Percentiles rank a stretch among this genome's conserved stretches.
phyloP scores from a whole-genome alignment of 169 alveolate species.

The Cryptosporidium viatorum region DNA sequence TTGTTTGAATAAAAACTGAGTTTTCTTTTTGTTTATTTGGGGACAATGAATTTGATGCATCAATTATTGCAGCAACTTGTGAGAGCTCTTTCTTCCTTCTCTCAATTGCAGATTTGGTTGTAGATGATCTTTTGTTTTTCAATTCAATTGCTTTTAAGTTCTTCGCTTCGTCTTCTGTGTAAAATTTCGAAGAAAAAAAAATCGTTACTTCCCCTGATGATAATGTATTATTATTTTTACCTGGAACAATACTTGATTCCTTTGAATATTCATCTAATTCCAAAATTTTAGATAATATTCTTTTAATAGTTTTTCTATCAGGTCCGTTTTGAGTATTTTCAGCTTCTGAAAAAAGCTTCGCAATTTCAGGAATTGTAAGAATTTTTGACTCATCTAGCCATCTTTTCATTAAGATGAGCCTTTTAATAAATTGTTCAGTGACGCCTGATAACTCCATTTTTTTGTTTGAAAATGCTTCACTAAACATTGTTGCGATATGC shows the following conservation, averaged over 20 bases:
- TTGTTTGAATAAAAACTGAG: background rate
- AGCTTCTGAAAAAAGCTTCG: slow-evolving; percentile 42
- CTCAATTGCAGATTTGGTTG: slow-evolving; percentile 66
- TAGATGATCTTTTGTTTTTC: slow-evolving; percentile 50
- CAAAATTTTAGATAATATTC: slow-evolving; percentile 23
- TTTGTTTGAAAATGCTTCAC: slow-evolving; percentile 15
- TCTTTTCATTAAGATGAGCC: slow-evolving; percentile 23
- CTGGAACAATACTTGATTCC: slow-evolving; percentile 23
- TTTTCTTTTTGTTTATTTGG: slow-evolving; percentile 12
- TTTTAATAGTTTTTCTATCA: slow-evolving; percentile 66
- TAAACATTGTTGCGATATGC: background rate
- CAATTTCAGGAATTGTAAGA: slow-evolving; percentile 64
- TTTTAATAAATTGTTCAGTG: slow-evolving; percentile 55
- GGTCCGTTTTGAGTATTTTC: slow-evolving; percentile 66
- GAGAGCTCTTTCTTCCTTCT: slow-evolving; percentile 69
- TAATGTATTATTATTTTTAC: slow-evolving; percentile 17
- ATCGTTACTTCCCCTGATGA: slow-evolving; percentile 38
- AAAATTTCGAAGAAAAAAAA: slow-evolving; percentile 39
- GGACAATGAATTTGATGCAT: slow-evolving; percentile 33
- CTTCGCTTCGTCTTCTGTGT: slow-evolving; percentile 37
- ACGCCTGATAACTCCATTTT: slow-evolving; percentile 13
- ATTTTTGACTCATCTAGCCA: slow-evolving; percentile 55
- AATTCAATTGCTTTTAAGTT: slow-evolving; percentile 43
- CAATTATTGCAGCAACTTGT: slow-evolving; percentile 63
- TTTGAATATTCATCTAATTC: slow-evolving; percentile 41